These are phyloP conservation scores for Dendrobium chrysotoxum DNA, from an alignment of 106 monocot species.

Conservation along the genomic window DNA sequence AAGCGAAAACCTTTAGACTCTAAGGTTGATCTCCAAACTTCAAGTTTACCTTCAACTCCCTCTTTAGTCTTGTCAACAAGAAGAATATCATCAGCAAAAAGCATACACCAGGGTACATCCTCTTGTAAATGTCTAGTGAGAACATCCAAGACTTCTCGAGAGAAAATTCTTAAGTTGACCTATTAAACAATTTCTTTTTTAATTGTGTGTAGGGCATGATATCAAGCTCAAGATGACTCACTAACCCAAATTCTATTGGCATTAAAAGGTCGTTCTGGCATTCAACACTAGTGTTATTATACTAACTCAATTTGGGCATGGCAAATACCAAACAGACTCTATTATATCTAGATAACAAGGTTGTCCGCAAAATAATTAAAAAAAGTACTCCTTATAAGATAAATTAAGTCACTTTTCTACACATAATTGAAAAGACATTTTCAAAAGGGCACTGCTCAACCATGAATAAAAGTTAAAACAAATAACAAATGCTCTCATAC, in stretches of 20 bases:
- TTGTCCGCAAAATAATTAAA: background rate
- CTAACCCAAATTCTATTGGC: background rate
- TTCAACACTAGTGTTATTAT: background rate
- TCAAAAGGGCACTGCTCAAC: background rate
- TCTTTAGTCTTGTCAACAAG: no score
- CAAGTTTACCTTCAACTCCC: no score
- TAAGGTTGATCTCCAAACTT: no score
- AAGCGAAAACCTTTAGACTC: no score
- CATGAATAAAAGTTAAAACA: background rate
- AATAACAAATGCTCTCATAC: background rate
- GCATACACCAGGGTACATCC: no score
- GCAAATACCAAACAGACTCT: background rate
- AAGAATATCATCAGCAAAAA: no score
- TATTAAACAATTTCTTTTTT: background rate
- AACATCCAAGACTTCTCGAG: no score
- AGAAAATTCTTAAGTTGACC: background rate
- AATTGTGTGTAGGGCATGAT: background rate
- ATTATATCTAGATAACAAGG: background rate
- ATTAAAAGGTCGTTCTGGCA: background rate
- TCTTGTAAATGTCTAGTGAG: no score
- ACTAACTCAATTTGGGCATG: background rate
- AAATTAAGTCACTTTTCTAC: background rate
- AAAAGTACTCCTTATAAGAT: background rate
- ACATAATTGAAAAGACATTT: background rate
- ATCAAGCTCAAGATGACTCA: background rate